phyloP scores from a whole-genome alignment of 495 filamentous ascomycete genomes.

The Neurospora sp. region DNA sequence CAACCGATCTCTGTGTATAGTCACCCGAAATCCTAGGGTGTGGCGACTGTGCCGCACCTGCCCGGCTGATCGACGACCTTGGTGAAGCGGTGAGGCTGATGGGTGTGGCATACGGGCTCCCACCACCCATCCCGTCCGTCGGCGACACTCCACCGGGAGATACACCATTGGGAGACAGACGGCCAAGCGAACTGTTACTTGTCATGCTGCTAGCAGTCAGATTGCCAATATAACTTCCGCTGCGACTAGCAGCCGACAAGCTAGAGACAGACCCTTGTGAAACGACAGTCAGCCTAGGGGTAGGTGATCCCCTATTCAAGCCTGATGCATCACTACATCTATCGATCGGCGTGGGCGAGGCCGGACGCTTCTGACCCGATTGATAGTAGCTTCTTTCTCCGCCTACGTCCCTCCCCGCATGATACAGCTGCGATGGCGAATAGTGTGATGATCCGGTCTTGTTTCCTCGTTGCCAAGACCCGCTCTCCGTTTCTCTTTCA shows the following conservation, averaged over 20 bases:
- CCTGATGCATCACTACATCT: constrained; percentile 50
- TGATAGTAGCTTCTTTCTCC: constrained; percentile 25
- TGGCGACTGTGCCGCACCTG: constrained; percentile 17
- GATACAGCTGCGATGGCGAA: constrained; percentile 21
- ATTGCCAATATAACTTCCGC: constrained; percentile 64
- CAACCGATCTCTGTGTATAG: constrained; percentile 18
- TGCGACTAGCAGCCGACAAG: constrained; percentile 59
- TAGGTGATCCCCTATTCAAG: constrained; percentile 46
- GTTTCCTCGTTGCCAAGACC: background rate
- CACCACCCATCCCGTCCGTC: constrained; percentile 33
- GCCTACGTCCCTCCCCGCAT: constrained; percentile 14
- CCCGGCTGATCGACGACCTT: constrained; percentile 36
- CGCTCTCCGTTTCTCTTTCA: constrained; percentile 6
- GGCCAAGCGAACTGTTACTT: constrained; percentile 61
- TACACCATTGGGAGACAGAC: constrained; percentile 60
- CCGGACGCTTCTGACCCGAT: constrained; percentile 62
- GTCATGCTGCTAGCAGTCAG: constrained; percentile 64
- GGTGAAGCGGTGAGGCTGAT: constrained; percentile 54
- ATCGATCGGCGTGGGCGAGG: constrained; percentile 70
- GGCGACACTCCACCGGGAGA: constrained; percentile 54
- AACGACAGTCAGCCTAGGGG: constrained; percentile 47
- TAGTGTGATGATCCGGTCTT: background rate
- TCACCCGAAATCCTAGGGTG: constrained; percentile 37
- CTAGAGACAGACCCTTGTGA: constrained; percentile 62
- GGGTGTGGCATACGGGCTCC: constrained; percentile 51